These are phyloP conservation scores for Backusella tuberculispora DNA, from an alignment of 192 early-diverging fungal species.

Conservation along the genomic window DNA sequence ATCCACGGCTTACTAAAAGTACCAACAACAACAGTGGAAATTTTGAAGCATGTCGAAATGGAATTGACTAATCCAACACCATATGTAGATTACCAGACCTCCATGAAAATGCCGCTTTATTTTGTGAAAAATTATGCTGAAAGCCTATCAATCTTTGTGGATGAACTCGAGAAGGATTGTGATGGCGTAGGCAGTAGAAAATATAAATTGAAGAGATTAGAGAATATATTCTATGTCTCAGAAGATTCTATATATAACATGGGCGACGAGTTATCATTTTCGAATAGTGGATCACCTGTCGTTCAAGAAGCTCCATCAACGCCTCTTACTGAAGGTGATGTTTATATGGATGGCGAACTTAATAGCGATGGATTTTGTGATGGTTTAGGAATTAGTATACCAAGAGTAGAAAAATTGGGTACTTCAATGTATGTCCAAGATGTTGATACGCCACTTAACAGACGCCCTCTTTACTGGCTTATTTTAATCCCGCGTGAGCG, in stretches of 20 bases:
- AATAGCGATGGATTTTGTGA: constrained; percentile 27
- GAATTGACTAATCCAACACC: constrained; percentile 48
- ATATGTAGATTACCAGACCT: constrained; percentile 56
- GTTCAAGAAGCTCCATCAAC: not conserved
- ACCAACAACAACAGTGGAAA: constrained; percentile 44
- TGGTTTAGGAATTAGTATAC: constrained; percentile 33
- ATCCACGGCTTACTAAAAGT: constrained; percentile 66
- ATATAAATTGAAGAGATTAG: constrained; percentile 15
- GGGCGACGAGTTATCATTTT: constrained; percentile 2
- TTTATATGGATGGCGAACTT: not conserved
- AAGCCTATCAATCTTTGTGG: constrained; percentile 22
- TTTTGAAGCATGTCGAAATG: constrained; percentile 50
- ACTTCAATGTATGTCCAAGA: not conserved
- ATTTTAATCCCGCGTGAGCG: constrained; percentile 55
- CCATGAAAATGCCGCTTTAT: constrained; percentile 46
- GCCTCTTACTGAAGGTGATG: not conserved
- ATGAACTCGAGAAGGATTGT: constrained; percentile 27
- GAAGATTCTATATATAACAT: constrained; percentile 30
- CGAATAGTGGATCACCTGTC: constrained; percentile 7
- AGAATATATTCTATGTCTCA: constrained; percentile 29
- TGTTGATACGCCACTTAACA: not conserved
- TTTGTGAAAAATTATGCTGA: constrained; percentile 48
- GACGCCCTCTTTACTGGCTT: constrained; percentile 60
- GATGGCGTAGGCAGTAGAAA: not conserved
- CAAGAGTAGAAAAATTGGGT: not conserved